Evolutionary conservation across 345 rosid genomes (phyloP).

Genomic region (Brassica incana): DNA sequence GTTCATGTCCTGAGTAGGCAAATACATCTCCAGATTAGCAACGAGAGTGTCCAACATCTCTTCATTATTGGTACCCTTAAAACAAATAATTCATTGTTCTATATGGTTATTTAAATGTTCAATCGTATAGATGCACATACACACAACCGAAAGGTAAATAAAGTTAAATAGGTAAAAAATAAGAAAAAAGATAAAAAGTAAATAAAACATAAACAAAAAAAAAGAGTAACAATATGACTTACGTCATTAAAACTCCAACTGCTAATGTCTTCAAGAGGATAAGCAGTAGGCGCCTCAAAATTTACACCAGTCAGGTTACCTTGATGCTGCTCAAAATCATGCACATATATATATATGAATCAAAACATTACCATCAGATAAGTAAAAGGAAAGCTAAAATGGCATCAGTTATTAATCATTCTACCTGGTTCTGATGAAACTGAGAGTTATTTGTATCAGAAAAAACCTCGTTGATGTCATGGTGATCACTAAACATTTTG

Average conservation of each 20-base stretch:
- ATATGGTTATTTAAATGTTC: not conserved
- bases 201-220: not conserved
- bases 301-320: not conserved
- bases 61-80: not conserved
- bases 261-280: not conserved
- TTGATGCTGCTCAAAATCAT: constrained; percentile 18
- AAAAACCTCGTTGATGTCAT: not conserved
- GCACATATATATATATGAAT: not conserved
- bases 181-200: not conserved
- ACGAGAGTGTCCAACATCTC: not conserved
- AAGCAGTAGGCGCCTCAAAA: not conserved
- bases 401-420: not conserved
- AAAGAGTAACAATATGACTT: constrained; percentile 9
- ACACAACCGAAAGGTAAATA: not conserved
- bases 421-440: constrained; percentile 19
- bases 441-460: not conserved
- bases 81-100: constrained; percentile 2
- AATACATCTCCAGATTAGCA: not conserved
- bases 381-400: not conserved
- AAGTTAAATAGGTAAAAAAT: not conserved
- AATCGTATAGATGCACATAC: not conserved
- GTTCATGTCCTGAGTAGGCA: constrained; percentile 13
- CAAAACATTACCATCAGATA: not conserved
- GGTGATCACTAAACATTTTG: not conserved
- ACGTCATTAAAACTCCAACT: constrained; percentile 1